These are phyloP conservation scores for Mrakia gelida DNA, from an alignment of 768 basidiomycete species.

Conservation along the genomic window DNA sequence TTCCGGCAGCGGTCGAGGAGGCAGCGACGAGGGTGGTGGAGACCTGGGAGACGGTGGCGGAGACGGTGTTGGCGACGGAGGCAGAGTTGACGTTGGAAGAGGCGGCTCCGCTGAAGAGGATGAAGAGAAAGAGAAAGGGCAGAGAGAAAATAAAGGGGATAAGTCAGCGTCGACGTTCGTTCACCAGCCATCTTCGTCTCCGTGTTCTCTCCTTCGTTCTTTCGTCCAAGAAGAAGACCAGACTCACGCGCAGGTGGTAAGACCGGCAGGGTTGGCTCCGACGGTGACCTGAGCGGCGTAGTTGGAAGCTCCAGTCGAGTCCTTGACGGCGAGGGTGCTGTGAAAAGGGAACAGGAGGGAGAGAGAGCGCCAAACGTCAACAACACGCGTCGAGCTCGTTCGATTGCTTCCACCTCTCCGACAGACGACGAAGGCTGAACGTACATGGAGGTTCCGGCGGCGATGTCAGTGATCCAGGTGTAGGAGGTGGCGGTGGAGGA, in stretches of 20 bases:
- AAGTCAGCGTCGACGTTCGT: slow-evolving; percentile 1
- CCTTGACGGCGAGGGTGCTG: slow-evolving; percentile 21
- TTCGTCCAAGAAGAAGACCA: neutral
- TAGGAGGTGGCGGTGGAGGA: slow-evolving; percentile 16
- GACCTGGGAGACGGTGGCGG: neutral
- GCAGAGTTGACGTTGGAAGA: slow-evolving; percentile 18
- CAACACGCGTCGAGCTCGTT: neutral
- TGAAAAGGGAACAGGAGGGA: neutral
- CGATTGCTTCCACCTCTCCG: neutral
- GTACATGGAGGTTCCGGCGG: slow-evolving; percentile 15
- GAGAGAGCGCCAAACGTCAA: neutral
- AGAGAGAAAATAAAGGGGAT: neutral
- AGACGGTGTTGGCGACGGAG: neutral
- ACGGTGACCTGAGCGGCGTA: slow-evolving; percentile 20
- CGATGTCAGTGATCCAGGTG: slow-evolving; percentile 32
- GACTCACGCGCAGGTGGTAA: slow-evolving; percentile 19
- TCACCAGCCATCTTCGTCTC: too few species aligned
- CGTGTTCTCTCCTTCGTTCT: neutral
- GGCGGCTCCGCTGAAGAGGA: neutral
- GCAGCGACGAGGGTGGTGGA: neutral
- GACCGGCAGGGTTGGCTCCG: neutral
- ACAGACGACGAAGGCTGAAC: neutral
- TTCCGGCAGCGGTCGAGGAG: neutral
- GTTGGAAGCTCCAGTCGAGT: slow-evolving; percentile 22
- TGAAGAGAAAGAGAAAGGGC: neutral